Evolutionary conservation across 495 filamentous ascomycete genomes (phyloP).

Genomic region (Clavariopsis aquatica): DNA sequence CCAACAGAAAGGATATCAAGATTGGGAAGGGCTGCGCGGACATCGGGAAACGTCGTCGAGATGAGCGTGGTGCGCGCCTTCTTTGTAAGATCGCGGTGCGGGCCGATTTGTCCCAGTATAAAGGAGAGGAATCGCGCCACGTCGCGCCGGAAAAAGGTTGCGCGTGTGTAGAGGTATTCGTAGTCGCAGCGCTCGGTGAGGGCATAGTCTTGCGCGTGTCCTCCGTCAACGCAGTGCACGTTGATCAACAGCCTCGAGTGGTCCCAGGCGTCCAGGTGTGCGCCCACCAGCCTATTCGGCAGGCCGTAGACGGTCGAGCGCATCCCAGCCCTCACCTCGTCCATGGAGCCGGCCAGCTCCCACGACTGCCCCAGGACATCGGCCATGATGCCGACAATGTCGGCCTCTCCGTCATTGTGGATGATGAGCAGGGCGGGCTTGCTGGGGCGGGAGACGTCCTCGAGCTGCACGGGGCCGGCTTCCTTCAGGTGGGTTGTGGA

Average conservation of each 20-base stretch:
- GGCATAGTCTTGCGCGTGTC: conserved; percentile 63
- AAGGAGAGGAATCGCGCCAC: conserved; percentile 74
- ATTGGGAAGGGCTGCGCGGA: conserved; percentile 78
- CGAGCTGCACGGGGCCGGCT: conserved; percentile 38
- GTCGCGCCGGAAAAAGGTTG: conserved; percentile 71
- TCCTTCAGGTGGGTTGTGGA: conserved; percentile 33
- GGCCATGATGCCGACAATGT: conserved; percentile 42
- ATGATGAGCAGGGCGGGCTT: conserved; percentile 44
- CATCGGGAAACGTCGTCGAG: conserved; percentile 83
- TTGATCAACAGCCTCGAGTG: conserved; percentile 57
- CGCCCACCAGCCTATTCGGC: conserved; percentile 16
- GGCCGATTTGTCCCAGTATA: conserved; percentile 71
- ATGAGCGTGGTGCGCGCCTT: conserved; percentile 79
- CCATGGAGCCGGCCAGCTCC: conserved; percentile 30
- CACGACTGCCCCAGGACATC: conserved; percentile 46
- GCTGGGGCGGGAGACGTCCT: conserved; percentile 38
- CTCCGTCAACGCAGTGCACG: conserved; percentile 69
- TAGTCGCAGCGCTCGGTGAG: conserved; percentile 70
- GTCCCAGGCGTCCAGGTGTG: conserved; percentile 29
- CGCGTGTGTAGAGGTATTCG: conserved; percentile 77
- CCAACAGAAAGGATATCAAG: conserved; percentile 83
- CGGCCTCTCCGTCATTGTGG: conserved; percentile 41
- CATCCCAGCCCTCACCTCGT: conserved; percentile 29
- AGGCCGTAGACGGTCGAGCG: conserved; percentile 40
- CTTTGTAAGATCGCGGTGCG: conserved; percentile 71